Conservation (phyloP, 192 early-diverging fungal genomes). For the Entomortierella chlamydospora region DNA sequence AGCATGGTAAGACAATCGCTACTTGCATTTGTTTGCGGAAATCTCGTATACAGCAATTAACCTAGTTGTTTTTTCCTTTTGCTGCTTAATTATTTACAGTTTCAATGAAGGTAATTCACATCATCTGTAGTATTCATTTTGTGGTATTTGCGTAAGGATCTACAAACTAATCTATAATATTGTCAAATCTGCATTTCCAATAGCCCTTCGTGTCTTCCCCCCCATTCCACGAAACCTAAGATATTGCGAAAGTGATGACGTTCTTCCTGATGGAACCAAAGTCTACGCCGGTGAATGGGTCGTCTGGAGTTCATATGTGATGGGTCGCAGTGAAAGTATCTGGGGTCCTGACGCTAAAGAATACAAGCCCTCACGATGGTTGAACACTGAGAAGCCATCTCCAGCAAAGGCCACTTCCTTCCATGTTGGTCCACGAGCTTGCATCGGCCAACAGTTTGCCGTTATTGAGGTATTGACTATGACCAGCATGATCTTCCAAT, state of each 20-base stretch:
- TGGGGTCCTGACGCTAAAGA: constrained; percentile 74
- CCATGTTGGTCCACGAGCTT: background rate
- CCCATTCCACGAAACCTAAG: constrained; percentile 57
- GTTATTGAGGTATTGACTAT: constrained; percentile 40
- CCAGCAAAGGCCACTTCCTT: background rate
- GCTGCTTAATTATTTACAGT: background rate
- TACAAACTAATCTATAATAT: background rate
- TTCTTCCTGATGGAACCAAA: constrained; percentile 70
- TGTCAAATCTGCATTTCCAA: no score
- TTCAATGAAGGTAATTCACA: background rate
- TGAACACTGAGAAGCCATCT: constrained; percentile 33
- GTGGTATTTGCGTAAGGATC: background rate
- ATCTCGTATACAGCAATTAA: no score
- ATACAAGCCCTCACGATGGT: constrained; percentile 76
- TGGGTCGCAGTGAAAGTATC: constrained; percentile 61
- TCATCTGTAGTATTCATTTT: background rate
- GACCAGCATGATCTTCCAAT: background rate
- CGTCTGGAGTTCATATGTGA: constrained; percentile 59
- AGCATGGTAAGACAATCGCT: constrained; percentile 26
- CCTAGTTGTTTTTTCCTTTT: background rate
- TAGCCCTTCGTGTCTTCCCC: constrained; percentile 25
- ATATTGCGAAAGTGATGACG: constrained; percentile 63
- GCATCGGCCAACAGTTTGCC: constrained; percentile 44
- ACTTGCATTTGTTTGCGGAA: background rate
- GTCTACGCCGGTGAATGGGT: constrained; percentile 64